Percentiles rank a stretch among this genome's conserved stretches.
Evolutionary conservation across 2,329 filamentous ascomycete species (phyloP).

Genomic region (Volutella citrinella): DNA sequence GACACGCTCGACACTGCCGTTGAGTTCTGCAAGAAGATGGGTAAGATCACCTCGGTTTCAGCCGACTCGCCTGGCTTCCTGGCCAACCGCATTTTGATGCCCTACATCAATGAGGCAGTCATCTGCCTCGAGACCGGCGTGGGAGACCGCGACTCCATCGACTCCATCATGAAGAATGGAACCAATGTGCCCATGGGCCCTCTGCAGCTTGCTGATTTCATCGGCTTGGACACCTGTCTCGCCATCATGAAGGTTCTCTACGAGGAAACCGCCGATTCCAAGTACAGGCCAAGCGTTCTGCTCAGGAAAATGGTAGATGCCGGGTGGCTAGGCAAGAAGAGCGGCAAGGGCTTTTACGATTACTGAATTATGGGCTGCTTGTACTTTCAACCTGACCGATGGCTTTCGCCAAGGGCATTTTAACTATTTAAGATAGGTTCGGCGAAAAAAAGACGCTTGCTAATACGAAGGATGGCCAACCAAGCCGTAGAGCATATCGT

Average conservation of each 20-base stretch:
- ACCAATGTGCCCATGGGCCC: constrained; percentile 99
- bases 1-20: constrained; percentile 79
- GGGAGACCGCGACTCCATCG: constrained; percentile 85
- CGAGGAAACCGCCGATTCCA: constrained; percentile 87
- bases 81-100: constrained; percentile 96
- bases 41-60: constrained; percentile 84
- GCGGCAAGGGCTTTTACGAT: constrained; percentile 91
- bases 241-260: constrained; percentile 97
- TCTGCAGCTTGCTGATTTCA: constrained; percentile 90
- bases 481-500: no score
- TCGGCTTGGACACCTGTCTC: constrained; percentile 92
- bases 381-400: no score
- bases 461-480: no score
- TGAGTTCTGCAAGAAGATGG: constrained; percentile 85
- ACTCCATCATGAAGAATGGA: constrained; percentile 98
- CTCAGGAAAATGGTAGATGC: constrained; percentile 96
- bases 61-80: constrained; percentile 92
- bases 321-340: constrained; percentile 97
- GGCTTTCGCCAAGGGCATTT: no score
- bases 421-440: no score
- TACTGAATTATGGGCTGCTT: constrained; percentile 55
- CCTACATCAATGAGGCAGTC: constrained; percentile 97
- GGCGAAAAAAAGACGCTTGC: no score
- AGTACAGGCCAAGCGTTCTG: constrained; percentile 87
- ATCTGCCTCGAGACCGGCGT: constrained; percentile 94